Percentiles rank a stretch among this genome's conserved stretches.
Evolutionary conservation across 108 stramenopile species (phyloP).

Genomic region (Schizochytrium sp.): DNA sequence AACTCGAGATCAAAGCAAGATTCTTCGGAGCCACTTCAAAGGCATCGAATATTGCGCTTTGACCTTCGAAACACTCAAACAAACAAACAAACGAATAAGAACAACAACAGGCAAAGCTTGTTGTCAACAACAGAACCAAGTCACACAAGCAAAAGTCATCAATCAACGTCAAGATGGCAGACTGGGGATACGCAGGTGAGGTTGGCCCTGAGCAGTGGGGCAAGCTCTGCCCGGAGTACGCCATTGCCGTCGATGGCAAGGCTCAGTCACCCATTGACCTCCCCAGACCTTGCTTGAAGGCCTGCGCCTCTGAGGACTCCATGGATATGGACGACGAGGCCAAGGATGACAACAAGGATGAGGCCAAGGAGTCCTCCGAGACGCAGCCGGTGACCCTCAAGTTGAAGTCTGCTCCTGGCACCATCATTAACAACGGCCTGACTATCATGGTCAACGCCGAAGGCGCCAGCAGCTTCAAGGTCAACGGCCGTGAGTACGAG

Average conservation of each 20-base stretch:
- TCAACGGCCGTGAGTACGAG: background rate
- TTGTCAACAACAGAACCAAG: too few relatives aligned
- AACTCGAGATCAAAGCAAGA: too few relatives aligned
- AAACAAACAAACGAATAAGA: too few relatives aligned
- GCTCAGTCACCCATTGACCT: slow-evolving; percentile 29
- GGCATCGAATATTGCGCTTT: too few relatives aligned
- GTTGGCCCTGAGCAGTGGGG: slow-evolving; percentile 1
- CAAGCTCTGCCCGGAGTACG: slow-evolving; percentile 51
- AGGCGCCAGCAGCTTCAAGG: slow-evolving; percentile 26
- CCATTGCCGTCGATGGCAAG: background rate
- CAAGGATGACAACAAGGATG: background rate
- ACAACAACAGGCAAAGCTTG: too few relatives aligned
- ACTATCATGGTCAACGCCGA: slow-evolving; percentile 28
- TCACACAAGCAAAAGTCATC: background rate
- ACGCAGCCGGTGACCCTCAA: background rate
- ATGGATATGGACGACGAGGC: background rate
- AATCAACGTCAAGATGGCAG: background rate
- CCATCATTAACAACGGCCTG: slow-evolving; percentile 35
- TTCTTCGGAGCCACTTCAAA: too few relatives aligned
- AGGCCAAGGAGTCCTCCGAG: background rate
- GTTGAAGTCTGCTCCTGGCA: background rate
- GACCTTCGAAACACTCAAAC: too few relatives aligned
- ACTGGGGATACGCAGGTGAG: slow-evolving; percentile 18
- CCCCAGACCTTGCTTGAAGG: background rate
- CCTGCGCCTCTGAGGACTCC: background rate